Evolutionary conservation across 2,329 filamentous ascomycete genomes (phyloP).

Genomic region (Diaporthe australafricana): DNA sequence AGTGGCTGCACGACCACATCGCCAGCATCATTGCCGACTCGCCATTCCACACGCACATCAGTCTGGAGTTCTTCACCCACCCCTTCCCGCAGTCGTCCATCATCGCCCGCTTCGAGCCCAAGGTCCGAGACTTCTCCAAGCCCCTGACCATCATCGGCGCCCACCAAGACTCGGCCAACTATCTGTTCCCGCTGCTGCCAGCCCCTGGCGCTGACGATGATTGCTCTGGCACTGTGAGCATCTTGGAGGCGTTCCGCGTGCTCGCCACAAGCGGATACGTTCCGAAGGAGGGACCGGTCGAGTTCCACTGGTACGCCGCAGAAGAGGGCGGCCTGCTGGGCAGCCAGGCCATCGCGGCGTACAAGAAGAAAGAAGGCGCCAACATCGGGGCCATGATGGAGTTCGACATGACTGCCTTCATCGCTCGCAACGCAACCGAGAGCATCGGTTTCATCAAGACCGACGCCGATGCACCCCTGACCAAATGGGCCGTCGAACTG

Average conservation of each 20-base stretch:
- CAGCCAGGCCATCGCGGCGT: slow-evolving; percentile 75
- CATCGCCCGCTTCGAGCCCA: slow-evolving; percentile 72
- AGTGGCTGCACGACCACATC: slow-evolving; percentile 51
- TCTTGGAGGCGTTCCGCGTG: slow-evolving; percentile 77
- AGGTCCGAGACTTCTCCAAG: slow-evolving; percentile 48
- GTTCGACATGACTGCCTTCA: slow-evolving; percentile 56
- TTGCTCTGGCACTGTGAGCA: slow-evolving; percentile 78
- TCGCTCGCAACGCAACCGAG: slow-evolving; percentile 51
- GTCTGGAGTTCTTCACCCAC: slow-evolving; percentile 68
- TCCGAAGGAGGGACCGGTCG: slow-evolving; percentile 60
- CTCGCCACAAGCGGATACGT: slow-evolving; percentile 60
- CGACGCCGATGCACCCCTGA: slow-evolving; percentile 50
- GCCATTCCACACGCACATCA: slow-evolving; percentile 52
- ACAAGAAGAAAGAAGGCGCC: slow-evolving; percentile 71
- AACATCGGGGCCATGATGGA: slow-evolving; percentile 81
- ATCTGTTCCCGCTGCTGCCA: slow-evolving; percentile 75
- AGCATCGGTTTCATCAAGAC: slow-evolving; percentile 54
- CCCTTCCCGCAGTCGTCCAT: slow-evolving; percentile 78
- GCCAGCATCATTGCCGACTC: slow-evolving; percentile 48
- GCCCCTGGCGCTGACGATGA: slow-evolving; percentile 82
- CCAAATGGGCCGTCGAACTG: slow-evolving; percentile 49
- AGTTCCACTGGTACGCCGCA: slow-evolving; percentile 87
- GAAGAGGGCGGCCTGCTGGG: slow-evolving; percentile 85
- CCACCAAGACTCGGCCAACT: slow-evolving; percentile 80
- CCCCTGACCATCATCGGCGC: slow-evolving; percentile 70